These are phyloP conservation scores for Polyporus tsugae DNA, from an alignment of 1,284 basidiomycete species.

Conservation along the genomic window DNA sequence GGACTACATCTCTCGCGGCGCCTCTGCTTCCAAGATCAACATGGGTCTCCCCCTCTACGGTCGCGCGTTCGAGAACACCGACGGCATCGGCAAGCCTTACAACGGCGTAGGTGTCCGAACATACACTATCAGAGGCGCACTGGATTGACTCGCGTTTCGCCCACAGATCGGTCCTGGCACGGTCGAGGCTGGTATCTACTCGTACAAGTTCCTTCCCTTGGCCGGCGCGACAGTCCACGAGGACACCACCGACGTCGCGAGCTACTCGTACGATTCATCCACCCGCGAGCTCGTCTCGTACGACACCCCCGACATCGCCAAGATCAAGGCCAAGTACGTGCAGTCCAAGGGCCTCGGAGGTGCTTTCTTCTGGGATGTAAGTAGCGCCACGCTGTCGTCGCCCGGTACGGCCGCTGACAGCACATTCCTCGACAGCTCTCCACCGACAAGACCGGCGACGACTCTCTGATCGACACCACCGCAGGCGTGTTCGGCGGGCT, in stretches of 20 bases:
- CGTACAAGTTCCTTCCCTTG: slow-evolving; percentile 80
- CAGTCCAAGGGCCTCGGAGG: slow-evolving; percentile 70
- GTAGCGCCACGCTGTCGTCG: slow-evolving; percentile 30
- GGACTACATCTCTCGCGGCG: slow-evolving; percentile 74
- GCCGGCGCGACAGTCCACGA: slow-evolving; percentile 67
- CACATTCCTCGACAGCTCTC: slow-evolving; percentile 54
- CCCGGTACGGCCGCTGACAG: background rate
- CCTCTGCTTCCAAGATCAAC: slow-evolving; percentile 77
- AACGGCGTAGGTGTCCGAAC: slow-evolving; percentile 56
- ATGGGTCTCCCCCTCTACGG: slow-evolving; percentile 92
- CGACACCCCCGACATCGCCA: slow-evolving; percentile 80
- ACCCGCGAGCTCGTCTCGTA: slow-evolving; percentile 79
- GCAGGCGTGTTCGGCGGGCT: slow-evolving; percentile 57
- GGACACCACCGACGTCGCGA: slow-evolving; percentile 78
- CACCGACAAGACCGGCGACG: slow-evolving; percentile 64
- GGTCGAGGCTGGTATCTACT: slow-evolving; percentile 73
- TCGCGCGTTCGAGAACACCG: slow-evolving; percentile 83
- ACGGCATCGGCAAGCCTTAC: slow-evolving; percentile 80
- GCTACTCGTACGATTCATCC: slow-evolving; percentile 78
- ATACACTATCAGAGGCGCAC: background rate
- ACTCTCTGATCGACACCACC: slow-evolving; percentile 65
- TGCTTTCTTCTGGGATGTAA: slow-evolving; percentile 84
- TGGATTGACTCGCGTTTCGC: slow-evolving; percentile 1
- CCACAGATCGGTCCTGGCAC: slow-evolving; percentile 77
- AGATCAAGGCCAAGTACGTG: slow-evolving; percentile 82